Base-by-base conservation (phyloP, 176 grass and related monocot species). In the Aechmea fasciata region DNA sequence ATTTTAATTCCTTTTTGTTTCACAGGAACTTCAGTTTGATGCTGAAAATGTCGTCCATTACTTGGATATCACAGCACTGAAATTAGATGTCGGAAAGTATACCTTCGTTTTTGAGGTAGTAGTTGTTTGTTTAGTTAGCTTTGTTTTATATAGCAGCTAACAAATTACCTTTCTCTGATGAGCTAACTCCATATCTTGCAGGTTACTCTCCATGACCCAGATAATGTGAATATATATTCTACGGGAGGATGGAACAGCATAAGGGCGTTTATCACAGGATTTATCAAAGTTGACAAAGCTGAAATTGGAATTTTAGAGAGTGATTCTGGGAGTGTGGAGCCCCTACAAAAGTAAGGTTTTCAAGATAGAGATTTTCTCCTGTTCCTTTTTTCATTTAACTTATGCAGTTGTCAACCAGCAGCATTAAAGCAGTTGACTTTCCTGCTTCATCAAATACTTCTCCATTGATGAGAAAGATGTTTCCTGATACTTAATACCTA, bases 11-110 rank as follows among this genome's bases (percentile, higher is more conserved):
- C 19, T 77, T 77, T 49, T 80, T 22, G 85, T 63, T 12, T 84
- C 65, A 66, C 80, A 99, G 95, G 87, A 90, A 72, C 90, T 99
- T 71, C 65, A 86, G 49, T 99, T 82, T 87, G 90, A 99, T 66
- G 28, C 50, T 4, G 72, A 86, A 24, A 94, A 82, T 69, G 91
- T 82, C 15, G 70, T 99, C 75, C 78, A 99, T 80, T 90, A 90
- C 84, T 82, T 94, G 82, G 95, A 99, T 71, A 84, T 91, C 51
- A 49, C 80, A 74, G 74, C 84, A 19, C 41, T 97, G 76, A 88
- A 94, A 81, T 86, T 91, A 79, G 95, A 99, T 80, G 83, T 94
- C 76, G 90, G 95, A 70, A 99, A 86, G 67, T 99, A 99, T 59
- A 74, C 78, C 11, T 49, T 99, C 67, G 82, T 86, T 81, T 94